Base-by-base conservation (phyloP, 225 moss, liverwort and hornwort species). In the Anthoceros angustus region DNA sequence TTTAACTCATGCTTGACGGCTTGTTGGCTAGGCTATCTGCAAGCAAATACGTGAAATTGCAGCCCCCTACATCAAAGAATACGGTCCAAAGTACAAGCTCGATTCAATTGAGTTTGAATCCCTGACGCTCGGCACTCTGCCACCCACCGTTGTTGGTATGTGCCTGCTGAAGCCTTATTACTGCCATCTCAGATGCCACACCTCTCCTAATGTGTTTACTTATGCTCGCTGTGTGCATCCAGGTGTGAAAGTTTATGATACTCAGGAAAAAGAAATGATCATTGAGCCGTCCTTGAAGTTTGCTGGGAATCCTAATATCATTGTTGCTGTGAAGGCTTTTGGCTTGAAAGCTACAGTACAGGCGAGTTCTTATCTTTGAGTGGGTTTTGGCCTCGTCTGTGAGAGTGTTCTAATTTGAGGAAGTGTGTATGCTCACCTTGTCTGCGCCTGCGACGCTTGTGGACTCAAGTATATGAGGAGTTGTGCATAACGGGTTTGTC, bases 231-330 rank as follows among this genome's bases (percentile, higher is more conserved):
- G 42, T 42, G 5, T 11, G 40, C 66, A 12, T 64, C 7, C 69
- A 95, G 94, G 94, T 42, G 84, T 98, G 77, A 98, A 92, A 72
- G 89, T 89, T 63, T 87, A 79, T n/a, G 92, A 98, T 2, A 98
- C 98, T 0, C 83, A 84, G 67, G 98, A 98, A 74, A 92, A 89
- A 62, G 87, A 92, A 64, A 74, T 98, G 70, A 98, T 98, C 32
- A 75, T 98, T 64, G 98, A 98, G 71, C 81, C 89, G 41, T 85
- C 87, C 41, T 78, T 80, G 21, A 98, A 92, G 70, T 98, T 92
- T 67, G 92, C 98, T n/a, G 98, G 98, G 6, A 98, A 98, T 62
- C 98, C 98, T n/a, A 82, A 98, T 63, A 82, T 98, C 39, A 86
- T 89, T 41, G 78, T 98, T 64, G 89, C 87, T 46, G 92, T 89